Evolutionary conservation across 495 filamentous ascomycete genomes (phyloP).

Genomic region (Xylaria flabelliformis): DNA sequence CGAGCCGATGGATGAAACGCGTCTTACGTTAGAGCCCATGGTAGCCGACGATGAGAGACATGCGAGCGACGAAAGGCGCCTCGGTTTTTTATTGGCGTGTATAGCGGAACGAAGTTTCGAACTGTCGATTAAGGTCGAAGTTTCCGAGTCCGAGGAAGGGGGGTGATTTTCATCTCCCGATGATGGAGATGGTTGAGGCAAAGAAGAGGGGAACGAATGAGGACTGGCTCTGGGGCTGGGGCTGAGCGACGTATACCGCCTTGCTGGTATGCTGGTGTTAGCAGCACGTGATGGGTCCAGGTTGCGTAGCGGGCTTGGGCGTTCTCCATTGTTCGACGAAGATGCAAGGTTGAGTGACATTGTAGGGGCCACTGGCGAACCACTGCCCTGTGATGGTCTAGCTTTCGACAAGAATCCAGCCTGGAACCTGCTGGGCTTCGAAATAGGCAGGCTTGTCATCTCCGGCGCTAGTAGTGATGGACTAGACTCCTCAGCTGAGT

Average conservation of each 20-base stretch:
- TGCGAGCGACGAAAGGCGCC: conserved; percentile 45
- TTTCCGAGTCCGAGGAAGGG: conserved; percentile 54
- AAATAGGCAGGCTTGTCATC: conserved; percentile 44
- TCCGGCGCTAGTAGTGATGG: conserved; percentile 61
- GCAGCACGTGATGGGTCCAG: conserved; percentile 48
- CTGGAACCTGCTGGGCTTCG: conserved; percentile 84
- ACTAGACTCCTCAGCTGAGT: conserved; percentile 60
- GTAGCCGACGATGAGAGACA: conserved; percentile 35
- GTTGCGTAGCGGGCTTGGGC: conserved; percentile 58
- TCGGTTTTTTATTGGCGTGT: conserved; percentile 52
- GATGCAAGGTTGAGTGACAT: conserved; percentile 64
- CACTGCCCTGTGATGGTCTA: conserved; percentile 48
- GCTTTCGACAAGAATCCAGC: conserved; percentile 85
- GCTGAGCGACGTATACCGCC: conserved; percentile 39
- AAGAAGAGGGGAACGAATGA: conserved; percentile 19
- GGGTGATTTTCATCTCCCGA: conserved; percentile 51
- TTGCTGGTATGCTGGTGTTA: conserved; percentile 48
- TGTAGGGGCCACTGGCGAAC: conserved; percentile 70
- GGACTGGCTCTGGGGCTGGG: conserved; percentile 38
- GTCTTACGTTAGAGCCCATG: conserved; percentile 37
- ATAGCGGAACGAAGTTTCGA: conserved; percentile 55
- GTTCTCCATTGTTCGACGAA: conserved; percentile 69
- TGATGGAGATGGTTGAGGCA: conserved; percentile 28
- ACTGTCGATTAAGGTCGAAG: conserved; percentile 47
- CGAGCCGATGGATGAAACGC: conserved; percentile 46